These are phyloP conservation scores for Dissophora ornata DNA, from an alignment of 192 early-diverging fungal species.

Conservation along the genomic window DNA sequence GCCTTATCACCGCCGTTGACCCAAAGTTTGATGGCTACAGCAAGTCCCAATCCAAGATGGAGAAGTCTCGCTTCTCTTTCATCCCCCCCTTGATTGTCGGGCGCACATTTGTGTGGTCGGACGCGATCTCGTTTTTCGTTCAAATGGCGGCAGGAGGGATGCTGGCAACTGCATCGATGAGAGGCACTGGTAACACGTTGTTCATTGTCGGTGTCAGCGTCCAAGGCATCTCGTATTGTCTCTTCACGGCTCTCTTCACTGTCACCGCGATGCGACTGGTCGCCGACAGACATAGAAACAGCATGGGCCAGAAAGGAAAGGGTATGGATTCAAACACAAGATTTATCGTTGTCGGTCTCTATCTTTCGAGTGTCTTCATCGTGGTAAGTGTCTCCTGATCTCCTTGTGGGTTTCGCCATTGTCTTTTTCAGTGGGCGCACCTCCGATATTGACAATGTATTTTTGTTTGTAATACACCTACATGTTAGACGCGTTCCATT, in stretches of 20 bases:
- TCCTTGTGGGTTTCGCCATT: background rate
- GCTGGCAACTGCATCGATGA: background rate
- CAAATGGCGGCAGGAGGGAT: constrained; percentile 27
- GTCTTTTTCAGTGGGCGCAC: background rate
- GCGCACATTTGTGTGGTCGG: constrained; percentile 25
- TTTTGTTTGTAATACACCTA: background rate
- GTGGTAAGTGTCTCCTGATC: constrained; percentile 15
- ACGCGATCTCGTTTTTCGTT: constrained; percentile 17
- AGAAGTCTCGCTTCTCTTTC: constrained; percentile 28
- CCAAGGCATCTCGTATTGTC: constrained; percentile 25
- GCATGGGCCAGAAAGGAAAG: background rate
- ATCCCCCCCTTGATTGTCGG: constrained; percentile 43
- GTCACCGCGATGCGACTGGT: constrained; percentile 14
- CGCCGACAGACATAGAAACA: constrained; percentile 6
- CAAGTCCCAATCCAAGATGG: constrained; percentile 3
- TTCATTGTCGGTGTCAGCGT: constrained; percentile 28
- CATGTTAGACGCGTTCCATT: constrained; percentile 18
- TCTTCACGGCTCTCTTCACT: constrained; percentile 21
- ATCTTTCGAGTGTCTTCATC: constrained; percentile 33
- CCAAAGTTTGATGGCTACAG: constrained; percentile 9
- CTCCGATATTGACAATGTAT: background rate
- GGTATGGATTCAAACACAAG: constrained; percentile 8
- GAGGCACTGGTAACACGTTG: constrained; percentile 6
- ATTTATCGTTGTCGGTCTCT: constrained; percentile 2
- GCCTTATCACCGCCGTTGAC: constrained; percentile 26